Evolutionary conservation across 352 stramenopile species (phyloP).

Genomic region (Paralagenidium karlingii): DNA sequence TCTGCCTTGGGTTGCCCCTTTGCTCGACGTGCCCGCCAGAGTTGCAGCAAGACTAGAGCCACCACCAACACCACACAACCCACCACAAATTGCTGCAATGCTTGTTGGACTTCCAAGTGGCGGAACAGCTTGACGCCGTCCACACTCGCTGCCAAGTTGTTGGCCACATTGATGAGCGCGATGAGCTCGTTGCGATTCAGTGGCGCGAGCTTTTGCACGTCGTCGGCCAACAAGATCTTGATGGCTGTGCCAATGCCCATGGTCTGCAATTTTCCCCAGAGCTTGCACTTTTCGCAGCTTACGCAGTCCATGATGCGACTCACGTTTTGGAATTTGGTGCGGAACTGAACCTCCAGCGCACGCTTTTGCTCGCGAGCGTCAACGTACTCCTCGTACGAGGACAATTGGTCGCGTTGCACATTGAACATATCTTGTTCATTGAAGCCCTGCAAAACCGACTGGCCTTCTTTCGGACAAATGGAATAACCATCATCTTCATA

Average conservation of each 20-base stretch:
- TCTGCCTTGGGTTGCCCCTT: too few species aligned
- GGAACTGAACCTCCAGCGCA: slow-evolving; percentile 57
- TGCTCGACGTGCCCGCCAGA: too few species aligned
- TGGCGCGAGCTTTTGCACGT: slow-evolving; percentile 51
- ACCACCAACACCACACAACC: slow-evolving; percentile 24
- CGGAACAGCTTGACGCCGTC: slow-evolving; percentile 70
- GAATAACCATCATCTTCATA: slow-evolving; percentile 34
- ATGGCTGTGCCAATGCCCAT: slow-evolving; percentile 94
- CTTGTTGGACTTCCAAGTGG: slow-evolving; percentile 55
- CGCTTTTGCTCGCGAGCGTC: slow-evolving; percentile 50
- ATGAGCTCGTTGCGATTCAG: slow-evolving; percentile 96
- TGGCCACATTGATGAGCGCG: slow-evolving; percentile 93
- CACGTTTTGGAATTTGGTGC: slow-evolving; percentile 96
- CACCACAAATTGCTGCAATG: slow-evolving; percentile 47
- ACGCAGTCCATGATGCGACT: slow-evolving; percentile 98
- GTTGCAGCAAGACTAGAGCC: slow-evolving; percentile 18
- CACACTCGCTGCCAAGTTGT: slow-evolving; percentile 69
- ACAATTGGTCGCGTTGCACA: slow-evolving; percentile 28
- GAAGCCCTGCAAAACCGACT: slow-evolving; percentile 72
- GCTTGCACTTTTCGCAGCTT: slow-evolving; percentile 96
- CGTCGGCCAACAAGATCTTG: slow-evolving; percentile 93
- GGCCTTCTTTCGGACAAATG: slow-evolving; percentile 35
- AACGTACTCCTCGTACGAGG: slow-evolving; percentile 42
- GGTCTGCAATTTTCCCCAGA: slow-evolving; percentile 97
- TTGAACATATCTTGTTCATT: slow-evolving; percentile 83